A percentile compares a stretch with the other conserved stretches of the same genome.
Evolutionary conservation across 148 eudicot genomes (phyloP).

Genomic region (Silene conica): DNA sequence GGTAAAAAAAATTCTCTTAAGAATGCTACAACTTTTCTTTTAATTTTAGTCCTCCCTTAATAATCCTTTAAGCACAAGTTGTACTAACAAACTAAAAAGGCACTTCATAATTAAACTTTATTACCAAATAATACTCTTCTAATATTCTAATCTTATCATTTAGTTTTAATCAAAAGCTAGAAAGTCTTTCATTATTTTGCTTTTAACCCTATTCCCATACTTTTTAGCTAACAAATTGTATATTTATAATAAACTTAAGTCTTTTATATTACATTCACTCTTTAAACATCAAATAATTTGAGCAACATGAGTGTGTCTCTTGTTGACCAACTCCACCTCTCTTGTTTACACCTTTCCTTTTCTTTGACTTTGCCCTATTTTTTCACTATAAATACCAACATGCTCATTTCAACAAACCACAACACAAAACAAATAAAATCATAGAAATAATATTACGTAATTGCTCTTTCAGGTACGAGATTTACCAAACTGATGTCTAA

Average conservation of each 20-base stretch:
- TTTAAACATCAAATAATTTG: constrained; percentile 7
- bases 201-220: not conserved
- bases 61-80: not conserved
- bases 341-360: constrained; percentile 10
- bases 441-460: too few relatives aligned
- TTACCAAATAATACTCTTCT: not conserved
- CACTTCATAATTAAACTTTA: not conserved
- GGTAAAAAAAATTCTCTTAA: too few relatives aligned
- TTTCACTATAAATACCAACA: constrained; percentile 3
- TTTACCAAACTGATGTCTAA: constrained; percentile 1
- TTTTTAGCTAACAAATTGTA: not conserved
- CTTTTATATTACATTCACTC: not conserved
- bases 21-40: not conserved
- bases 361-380: constrained; percentile 12
- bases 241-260: not conserved
- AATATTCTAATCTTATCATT: not conserved
- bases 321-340: constrained; percentile 14
- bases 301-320: not conserved
- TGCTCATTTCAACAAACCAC: not conserved
- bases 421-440: not conserved
- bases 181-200: not conserved
- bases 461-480: too few relatives aligned
- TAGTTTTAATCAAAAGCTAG: not conserved
- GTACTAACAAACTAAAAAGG: not conserved
- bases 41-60: not conserved